Base-by-base conservation (phyloP, 495 filamentous ascomycete species). In the Xanthoparmelia taractica region DNA sequence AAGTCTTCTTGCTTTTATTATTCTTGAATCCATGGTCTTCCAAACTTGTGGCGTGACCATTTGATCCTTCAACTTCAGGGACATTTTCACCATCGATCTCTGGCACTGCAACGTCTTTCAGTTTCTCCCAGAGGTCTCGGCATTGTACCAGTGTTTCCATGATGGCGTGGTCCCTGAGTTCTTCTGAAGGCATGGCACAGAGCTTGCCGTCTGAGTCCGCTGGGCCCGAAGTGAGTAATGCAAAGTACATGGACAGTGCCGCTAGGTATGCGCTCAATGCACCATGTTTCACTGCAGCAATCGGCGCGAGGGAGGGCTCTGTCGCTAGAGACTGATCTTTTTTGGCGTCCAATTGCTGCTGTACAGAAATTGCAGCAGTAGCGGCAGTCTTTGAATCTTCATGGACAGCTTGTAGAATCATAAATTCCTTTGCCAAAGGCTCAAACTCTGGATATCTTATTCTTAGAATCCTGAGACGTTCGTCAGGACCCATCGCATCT, bases 381-480 rank as follows among this genome's bases (percentile, higher is more conserved):
- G 82, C 85, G 63, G 84, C 80, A 41, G 83, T 66, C 37, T 78
- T 72, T 23, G 89, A 75, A n/a, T 80, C 74, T 41, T 76, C 70
- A 60, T 92, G 80, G 7, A 85, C 71, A 23, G 82, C 77, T 68
- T 94, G 88, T 41, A 96, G 75, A 29, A 83, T 78, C 59, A 86
- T 70, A 66, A 93, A 90, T 68, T 96, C 92, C 65, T 89, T 85
- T 36, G 88, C 84, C 37, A 98, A 75, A 38, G 86, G 87, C 63
- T 92, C 87, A 68, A 97, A 96, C 70, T 98, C 94, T 6, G 94
- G 94, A 72, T 97, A 96, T 72, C 89, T 79, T 10, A 84, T 79
- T 63, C 86, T 85, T 57, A 98, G 70, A 18, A 97, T 80, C 70
- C 85, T 87, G 66, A 89, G 74, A 66, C 87, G 82, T 69, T 97